These are phyloP conservation scores for Diutina siamensis DNA, from an alignment of 1,139 yeast species.

Conservation along the genomic window DNA sequence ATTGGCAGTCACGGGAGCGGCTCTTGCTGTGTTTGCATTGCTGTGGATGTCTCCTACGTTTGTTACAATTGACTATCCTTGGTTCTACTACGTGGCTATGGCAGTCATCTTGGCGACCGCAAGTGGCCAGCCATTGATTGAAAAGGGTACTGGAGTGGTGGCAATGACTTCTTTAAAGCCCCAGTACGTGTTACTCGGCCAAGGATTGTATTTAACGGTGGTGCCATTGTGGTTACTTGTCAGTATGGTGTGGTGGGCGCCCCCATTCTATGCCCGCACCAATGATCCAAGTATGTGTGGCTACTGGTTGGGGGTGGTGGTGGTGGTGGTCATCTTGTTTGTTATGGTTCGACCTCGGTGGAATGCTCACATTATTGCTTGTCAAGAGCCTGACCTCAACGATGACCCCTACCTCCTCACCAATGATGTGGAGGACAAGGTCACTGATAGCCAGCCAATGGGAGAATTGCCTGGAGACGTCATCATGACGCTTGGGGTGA, in stretches of 20 bases:
- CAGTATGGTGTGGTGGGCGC: neutral
- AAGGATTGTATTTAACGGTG: neutral
- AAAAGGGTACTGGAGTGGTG: neutral
- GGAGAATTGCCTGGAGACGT: neutral
- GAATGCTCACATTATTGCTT: neutral
- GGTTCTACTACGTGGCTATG: neutral
- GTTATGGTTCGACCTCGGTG: neutral
- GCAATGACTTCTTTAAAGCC: neutral
- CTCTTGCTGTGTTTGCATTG: neutral
- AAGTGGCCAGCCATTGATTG: neutral
- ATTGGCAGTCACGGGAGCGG: neutral
- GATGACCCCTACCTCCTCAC: neutral
- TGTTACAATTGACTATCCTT: neutral
- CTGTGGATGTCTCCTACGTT: neutral
- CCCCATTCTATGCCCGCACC: neutral
- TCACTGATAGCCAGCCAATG: neutral
- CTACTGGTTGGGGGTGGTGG: neutral
- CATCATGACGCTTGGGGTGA: neutral
- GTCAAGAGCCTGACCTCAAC: neutral
- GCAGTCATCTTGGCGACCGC: neutral
- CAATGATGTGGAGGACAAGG: neutral
- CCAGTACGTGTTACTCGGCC: neutral
- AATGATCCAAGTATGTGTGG: neutral
- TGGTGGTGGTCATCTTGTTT: neutral
- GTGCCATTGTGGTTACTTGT: neutral